A percentile compares a stretch with the other conserved stretches of the same genome.
Conservation (phyloP, 192 early-diverging fungal genomes). For the Coemansia sp. region DNA sequence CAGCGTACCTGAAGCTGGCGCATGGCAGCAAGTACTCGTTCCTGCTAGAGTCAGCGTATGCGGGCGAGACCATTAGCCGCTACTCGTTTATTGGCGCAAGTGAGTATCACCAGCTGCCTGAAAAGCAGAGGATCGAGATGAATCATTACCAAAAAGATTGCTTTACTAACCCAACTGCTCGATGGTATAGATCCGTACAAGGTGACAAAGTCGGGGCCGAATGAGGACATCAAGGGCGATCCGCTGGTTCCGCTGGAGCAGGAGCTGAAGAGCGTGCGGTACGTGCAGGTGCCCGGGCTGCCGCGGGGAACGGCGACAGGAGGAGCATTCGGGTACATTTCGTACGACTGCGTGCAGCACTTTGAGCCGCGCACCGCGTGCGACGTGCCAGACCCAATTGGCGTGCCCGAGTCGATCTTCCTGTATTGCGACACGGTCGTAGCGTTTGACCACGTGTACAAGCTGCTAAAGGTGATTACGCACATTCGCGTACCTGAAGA, state of each 20-base stretch:
- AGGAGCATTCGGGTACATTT: conserved; percentile 96
- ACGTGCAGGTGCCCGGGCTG: conserved; percentile 78
- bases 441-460: conserved; percentile 93
- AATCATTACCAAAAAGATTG: conserved; percentile 11
- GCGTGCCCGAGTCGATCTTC: conserved; percentile 90
- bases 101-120: conserved; percentile 20
- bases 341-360: conserved; percentile 95
- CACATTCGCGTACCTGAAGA: conserved; percentile 72
- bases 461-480: conserved; percentile 86
- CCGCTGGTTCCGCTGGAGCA: conserved; percentile 83
- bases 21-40: conserved; percentile 85
- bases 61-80: conserved; percentile 92
- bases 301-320: conserved; percentile 65
- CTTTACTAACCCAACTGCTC: neutral
- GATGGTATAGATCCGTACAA: conserved; percentile 77
- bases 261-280: conserved; percentile 74
- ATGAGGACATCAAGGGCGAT: conserved; percentile 74
- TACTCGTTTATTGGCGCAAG: conserved; percentile 95
- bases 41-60: conserved; percentile 89
- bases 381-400: conserved; percentile 79
- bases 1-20: conserved; percentile 90
- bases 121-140: conserved; percentile 5
- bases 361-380: conserved; percentile 93
- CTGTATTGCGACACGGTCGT: conserved; percentile 95
- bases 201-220: conserved; percentile 73